Evolutionary conservation across 2,329 filamentous ascomycete species (phyloP).

Genomic region (Hypoxylon rubiginosum): DNA sequence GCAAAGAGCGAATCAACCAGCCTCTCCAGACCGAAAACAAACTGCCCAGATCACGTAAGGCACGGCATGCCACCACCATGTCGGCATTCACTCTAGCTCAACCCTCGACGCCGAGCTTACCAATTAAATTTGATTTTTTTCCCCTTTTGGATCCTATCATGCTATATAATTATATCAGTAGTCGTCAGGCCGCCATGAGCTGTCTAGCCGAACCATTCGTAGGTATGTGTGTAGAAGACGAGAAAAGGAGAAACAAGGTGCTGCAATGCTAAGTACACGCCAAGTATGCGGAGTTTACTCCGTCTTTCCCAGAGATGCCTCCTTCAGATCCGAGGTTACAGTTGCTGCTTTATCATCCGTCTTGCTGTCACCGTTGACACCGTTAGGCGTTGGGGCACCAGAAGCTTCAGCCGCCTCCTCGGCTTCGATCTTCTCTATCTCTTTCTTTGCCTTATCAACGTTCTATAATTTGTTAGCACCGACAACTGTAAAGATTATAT

Average conservation of each 20-base stretch:
- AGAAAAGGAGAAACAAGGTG: conserved; percentile 1
- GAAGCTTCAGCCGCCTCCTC: conserved; percentile 66
- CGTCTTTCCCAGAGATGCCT: conserved; percentile 65
- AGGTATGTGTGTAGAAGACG: conserved; percentile 4
- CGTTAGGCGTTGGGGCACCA: conserved; percentile 55
- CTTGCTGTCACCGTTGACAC: conserved; percentile 61
- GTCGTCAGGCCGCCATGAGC: neutral
- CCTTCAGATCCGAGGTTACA: conserved; percentile 65
- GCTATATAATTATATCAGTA: conserved; percentile 15
- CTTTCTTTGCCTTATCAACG: conserved; percentile 94
- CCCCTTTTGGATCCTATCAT: conserved; percentile 5
- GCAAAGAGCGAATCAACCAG: conserved; percentile 19
- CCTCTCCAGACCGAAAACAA: conserved; percentile 34
- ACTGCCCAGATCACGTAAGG: conserved; percentile 8
- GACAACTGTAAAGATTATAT: conserved; percentile 3
- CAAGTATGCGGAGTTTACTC: neutral
- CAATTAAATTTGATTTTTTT: neutral
- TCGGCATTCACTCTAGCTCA: conserved; percentile 11
- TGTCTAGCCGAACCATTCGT: neutral
- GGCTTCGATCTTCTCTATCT: conserved; percentile 89
- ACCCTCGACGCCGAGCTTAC: conserved; percentile 17
- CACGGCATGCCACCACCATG: neutral
- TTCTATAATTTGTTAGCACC: conserved; percentile 72
- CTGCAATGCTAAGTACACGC: neutral
- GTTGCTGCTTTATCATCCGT: conserved; percentile 66